These are phyloP conservation scores for Nicotiana benthamiana DNA, from an alignment of 257 asterid genomes.

Conservation along the genomic window DNA sequence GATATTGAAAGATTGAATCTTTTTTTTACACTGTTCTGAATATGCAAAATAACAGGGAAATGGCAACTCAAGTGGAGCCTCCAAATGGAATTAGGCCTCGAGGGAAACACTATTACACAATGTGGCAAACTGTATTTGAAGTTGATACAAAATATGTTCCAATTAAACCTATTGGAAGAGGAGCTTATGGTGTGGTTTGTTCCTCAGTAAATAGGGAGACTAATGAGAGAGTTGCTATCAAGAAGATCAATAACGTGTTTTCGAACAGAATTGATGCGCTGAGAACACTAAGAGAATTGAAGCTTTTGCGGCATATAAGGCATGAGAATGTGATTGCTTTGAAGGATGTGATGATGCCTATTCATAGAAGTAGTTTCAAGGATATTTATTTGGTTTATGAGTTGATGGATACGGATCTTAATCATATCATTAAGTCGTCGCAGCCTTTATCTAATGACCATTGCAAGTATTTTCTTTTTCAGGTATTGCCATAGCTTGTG, in stretches of 20 bases:
- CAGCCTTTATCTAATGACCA: slow-evolving; percentile 37
- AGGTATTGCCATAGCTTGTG: slow-evolving; percentile 17
- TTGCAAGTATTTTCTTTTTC: slow-evolving; percentile 38
- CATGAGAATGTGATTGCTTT: slow-evolving; percentile 37
- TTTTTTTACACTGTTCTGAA: not conserved
- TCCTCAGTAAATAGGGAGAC: slow-evolving; percentile 37
- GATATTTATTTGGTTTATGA: slow-evolving; percentile 43
- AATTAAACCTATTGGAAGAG: slow-evolving; percentile 37
- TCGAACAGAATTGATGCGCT: slow-evolving; percentile 32
- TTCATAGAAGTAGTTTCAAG: slow-evolving; percentile 23
- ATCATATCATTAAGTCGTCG: slow-evolving; percentile 35
- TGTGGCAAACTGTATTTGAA: slow-evolving; percentile 41
- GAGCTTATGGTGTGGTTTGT: slow-evolving; percentile 42
- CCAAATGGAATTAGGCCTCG: slow-evolving; percentile 24
- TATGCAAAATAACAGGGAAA: slow-evolving; percentile 16
- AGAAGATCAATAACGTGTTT: slow-evolving; percentile 35
- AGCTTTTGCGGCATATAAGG: slow-evolving; percentile 28
- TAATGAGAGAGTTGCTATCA: slow-evolving; percentile 36
- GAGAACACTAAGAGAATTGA: slow-evolving; percentile 41
- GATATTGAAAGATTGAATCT: not conserved
- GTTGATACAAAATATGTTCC: slow-evolving; percentile 37
- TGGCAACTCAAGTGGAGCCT: slow-evolving; percentile 31
- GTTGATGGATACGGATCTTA: slow-evolving; percentile 45
- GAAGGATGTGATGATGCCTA: slow-evolving; percentile 45
- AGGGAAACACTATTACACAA: slow-evolving; percentile 33